phyloP scores from a whole-genome alignment of 2,329 filamentous ascomycete species.

The Beauveria scarabaeidicola region DNA sequence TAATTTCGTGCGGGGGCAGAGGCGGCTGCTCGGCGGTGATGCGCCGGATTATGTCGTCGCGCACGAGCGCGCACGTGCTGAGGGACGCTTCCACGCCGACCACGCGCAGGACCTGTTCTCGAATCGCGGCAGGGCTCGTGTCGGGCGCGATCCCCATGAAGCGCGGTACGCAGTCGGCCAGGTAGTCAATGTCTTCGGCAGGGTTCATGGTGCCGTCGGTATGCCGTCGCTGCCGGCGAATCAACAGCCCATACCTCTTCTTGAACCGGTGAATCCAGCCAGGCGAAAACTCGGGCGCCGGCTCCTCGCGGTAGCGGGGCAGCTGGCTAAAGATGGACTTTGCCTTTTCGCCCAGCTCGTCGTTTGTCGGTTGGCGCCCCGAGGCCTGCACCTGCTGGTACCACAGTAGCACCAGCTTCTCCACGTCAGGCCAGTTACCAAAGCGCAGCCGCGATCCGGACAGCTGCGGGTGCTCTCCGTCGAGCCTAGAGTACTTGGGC shows the following conservation, averaged over 20 bases:
- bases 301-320: slow-evolving; percentile 51
- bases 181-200: slow-evolving; percentile 49
- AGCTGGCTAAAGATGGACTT: slow-evolving; percentile 50
- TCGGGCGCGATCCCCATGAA: slow-evolving; percentile 50
- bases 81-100: slow-evolving; percentile 48
- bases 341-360: slow-evolving; percentile 54
- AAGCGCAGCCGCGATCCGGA: slow-evolving; percentile 55
- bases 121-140: slow-evolving; percentile 51
- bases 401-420: slow-evolving; percentile 49
- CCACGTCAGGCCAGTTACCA: slow-evolving; percentile 56
- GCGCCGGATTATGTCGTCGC: slow-evolving; percentile 46
- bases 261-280: slow-evolving; percentile 59
- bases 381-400: slow-evolving; percentile 42
- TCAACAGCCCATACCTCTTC: slow-evolving; percentile 51
- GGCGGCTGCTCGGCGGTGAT: slow-evolving; percentile 11
- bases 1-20: background rate
- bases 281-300: slow-evolving; percentile 52
- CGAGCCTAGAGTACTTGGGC: slow-evolving; percentile 53
- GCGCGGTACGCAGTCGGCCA: slow-evolving; percentile 51
- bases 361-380: slow-evolving; percentile 52
- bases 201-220: slow-evolving; percentile 38
- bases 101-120: slow-evolving; percentile 46
- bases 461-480: slow-evolving; percentile 50
- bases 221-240: slow-evolving; percentile 47
- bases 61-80: slow-evolving; percentile 46